Conservation (phyloP, 164 flowering plant genomes). For the Aristolochia fimbriata region DNA sequence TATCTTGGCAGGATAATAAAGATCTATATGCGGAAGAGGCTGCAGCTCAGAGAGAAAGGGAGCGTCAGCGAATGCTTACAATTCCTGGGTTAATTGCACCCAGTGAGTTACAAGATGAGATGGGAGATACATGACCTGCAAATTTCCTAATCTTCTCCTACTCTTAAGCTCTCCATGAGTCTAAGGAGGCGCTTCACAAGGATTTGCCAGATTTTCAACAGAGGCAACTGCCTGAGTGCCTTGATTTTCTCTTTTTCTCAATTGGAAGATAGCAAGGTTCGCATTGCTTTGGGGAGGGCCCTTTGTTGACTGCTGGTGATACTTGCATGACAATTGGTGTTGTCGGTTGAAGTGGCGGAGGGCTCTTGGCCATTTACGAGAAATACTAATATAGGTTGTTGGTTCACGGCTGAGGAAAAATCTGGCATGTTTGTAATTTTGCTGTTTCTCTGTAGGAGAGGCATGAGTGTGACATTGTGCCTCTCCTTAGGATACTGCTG, state of each 20-base stretch:
- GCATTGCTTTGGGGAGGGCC: conserved; percentile 12
- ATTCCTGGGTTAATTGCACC: conserved; percentile 98
- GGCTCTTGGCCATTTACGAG: conserved; percentile 5
- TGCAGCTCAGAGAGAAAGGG: conserved; percentile 84
- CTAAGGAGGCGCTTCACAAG: conserved; percentile 4
- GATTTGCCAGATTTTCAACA: conserved; percentile 11
- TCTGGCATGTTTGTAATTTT: conserved; percentile 10
- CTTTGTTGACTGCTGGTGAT: conserved; percentile 29
- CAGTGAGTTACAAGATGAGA: conserved; percentile 90
- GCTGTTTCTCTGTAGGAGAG: background rate
- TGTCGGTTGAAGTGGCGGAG: conserved; percentile 28
- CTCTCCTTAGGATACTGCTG: background rate
- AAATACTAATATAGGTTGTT: conserved; percentile 14
- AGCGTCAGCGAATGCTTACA: conserved; percentile 76
- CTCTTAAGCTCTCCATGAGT: background rate
- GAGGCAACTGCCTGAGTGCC: conserved; percentile 9
- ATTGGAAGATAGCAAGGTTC: conserved; percentile 5
- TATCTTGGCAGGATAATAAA: conserved; percentile 73
- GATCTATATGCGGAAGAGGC: conserved; percentile 98
- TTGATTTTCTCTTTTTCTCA: conserved; percentile 3
- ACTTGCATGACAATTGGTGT: conserved; percentile 18
- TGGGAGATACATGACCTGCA: conserved; percentile 61
- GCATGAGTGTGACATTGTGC: background rate
- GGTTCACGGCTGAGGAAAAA: conserved; percentile 8
- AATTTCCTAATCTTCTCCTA: background rate